Evolutionary conservation across 2,329 filamentous ascomycete genomes (phyloP).

Genomic region (Trichophyton simii): DNA sequence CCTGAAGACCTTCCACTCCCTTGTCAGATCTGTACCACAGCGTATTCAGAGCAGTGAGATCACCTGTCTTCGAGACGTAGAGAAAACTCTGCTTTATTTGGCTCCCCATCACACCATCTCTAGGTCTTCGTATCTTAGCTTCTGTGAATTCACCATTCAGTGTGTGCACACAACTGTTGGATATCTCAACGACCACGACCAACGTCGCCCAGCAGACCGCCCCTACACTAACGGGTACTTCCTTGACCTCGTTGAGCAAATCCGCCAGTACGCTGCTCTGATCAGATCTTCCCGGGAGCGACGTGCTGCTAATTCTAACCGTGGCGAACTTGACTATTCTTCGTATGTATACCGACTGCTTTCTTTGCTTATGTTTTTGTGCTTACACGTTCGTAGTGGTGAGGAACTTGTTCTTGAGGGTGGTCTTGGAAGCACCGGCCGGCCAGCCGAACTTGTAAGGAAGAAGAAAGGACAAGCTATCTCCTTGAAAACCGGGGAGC

Average conservation of each 20-base stretch:
- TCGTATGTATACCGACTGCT: conserved; percentile 29
- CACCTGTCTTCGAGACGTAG: conserved; percentile 79
- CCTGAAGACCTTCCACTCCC: conserved; percentile 67
- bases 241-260: conserved; percentile 89
- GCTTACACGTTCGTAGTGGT: conserved; percentile 31
- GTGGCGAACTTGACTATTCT: conserved; percentile 39
- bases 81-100: conserved; percentile 83
- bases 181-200: conserved; percentile 73
- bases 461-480: conserved; percentile 68
- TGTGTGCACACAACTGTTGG: conserved; percentile 84
- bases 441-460: conserved; percentile 70
- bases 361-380: conserved; percentile 27
- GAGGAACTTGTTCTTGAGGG: conserved; percentile 72
- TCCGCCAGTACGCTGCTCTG: conserved; percentile 75
- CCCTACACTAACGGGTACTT: conserved; percentile 96
- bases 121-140: conserved; percentile 67
- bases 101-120: conserved; percentile 59
- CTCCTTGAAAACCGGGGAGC: conserved; percentile 59
- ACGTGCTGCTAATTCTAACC: conserved; percentile 25
- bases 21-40: conserved; percentile 64
- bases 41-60: conserved; percentile 77
- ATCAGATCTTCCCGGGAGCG: conserved; percentile 61
- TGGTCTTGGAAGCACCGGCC: conserved; percentile 68
- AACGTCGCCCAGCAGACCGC: conserved; percentile 69
- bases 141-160: conserved; percentile 80